Conservation (phyloP, 306 rosid species). For the Vigna radiata region DNA sequence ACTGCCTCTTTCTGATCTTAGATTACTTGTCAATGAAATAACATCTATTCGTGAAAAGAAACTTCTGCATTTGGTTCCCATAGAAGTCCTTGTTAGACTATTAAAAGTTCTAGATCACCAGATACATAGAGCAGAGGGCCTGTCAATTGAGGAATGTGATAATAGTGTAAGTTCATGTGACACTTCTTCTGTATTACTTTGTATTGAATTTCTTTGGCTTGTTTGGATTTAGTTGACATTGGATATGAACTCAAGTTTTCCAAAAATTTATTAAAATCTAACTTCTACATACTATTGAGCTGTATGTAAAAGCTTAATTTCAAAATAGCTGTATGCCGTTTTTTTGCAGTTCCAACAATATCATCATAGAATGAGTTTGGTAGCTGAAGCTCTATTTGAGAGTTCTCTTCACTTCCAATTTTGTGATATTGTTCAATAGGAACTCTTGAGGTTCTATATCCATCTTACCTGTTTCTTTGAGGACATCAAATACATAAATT, state of each 20-base stretch:
- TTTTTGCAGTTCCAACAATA: not conserved
- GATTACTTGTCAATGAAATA: conserved; percentile 85
- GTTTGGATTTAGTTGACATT: conserved; percentile 36
- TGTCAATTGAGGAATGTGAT: conserved; percentile 83
- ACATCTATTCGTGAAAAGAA: conserved; percentile 79
- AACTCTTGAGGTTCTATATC: too few relatives aligned
- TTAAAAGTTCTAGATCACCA: conserved; percentile 92
- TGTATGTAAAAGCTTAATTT: conserved; percentile 9
- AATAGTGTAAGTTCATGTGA: conserved; percentile 63
- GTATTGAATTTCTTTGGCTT: conserved; percentile 11
- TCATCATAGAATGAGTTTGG: not conserved
- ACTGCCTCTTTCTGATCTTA: conserved; percentile 80
- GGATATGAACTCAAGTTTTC: conserved; percentile 24
- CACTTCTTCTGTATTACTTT: conserved; percentile 24
- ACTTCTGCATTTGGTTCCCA: conserved; percentile 81
- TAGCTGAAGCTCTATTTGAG: conserved; percentile 2
- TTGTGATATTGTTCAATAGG: too few relatives aligned
- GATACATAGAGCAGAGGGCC: conserved; percentile 96
- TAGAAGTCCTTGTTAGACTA: conserved; percentile 79
- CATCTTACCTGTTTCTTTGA: too few relatives aligned
- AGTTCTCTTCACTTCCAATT: too few relatives aligned
- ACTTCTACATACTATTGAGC: conserved; percentile 13
- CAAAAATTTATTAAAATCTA: conserved; percentile 19
- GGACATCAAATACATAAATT: too few relatives aligned
- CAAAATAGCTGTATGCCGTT: not conserved